Base-by-base conservation (phyloP, 495 filamentous ascomycete species). In the Penicillium arizonense region DNA sequence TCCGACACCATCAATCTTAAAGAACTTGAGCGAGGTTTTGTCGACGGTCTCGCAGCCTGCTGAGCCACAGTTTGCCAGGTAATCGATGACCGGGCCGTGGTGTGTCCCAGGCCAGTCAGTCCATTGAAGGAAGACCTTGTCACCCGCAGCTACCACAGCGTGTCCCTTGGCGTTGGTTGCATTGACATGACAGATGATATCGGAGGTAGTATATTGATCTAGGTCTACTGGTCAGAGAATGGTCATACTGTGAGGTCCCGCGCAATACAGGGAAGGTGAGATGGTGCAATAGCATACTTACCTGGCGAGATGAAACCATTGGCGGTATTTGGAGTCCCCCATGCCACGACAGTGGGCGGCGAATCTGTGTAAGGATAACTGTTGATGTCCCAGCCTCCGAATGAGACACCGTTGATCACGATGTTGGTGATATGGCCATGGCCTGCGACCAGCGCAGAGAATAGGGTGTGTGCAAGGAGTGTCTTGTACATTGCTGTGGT, bases 1-100 rank as follows among this genome's bases (percentile, higher is more conserved):
- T 36, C 86, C 88, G 5, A 73, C 69, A 20, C 78, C 77, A 54
- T 77, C 78, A 57, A 91, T 87, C 79, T 91, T 91, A 81, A 91
- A 87, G 71, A 85, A 91, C 39, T 84, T 59, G 9, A 91, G 79
- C 0, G 57, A 65, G 0, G 72, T 77, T 68, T 86, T 84, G 68
- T 87, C 79, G 13, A 82, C 86, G 0, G 65, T 76, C 36, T 80
- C 74, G 67, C 87, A 90, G 36, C 79, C 69, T 24, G 82, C 83
- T 79, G 82, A 3, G 55, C 80, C 75, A 73, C 87, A 91, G 21
- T 79, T 71, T 40, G 88, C 88, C 0, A 94, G 75, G 57, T 90
- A 91, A 65, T 82, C 80, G 58, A 89, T 82, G 57, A 87, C 82
- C 6, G 87, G 87, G 7, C 88, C 86, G 52, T 83, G 77, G 50